These are phyloP conservation scores for Posidonia australis DNA, from an alignment of 106 monocot species.

Conservation along the genomic window DNA sequence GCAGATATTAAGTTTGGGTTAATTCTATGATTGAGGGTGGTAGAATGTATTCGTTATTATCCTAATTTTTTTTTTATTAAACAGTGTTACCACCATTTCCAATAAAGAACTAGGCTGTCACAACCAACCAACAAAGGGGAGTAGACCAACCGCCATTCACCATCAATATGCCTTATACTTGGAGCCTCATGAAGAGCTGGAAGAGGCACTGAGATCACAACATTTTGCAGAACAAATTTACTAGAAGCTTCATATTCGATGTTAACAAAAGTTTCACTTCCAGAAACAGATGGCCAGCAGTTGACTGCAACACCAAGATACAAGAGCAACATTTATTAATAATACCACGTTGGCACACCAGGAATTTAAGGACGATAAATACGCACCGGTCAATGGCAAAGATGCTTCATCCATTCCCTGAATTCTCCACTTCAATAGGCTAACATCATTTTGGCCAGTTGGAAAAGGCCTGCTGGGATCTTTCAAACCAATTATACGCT, in stretches of 20 bases:
- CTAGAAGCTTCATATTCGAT: constrained; percentile 94
- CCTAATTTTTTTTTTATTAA: no score
- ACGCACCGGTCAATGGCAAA: constrained; percentile 81
- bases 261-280: constrained; percentile 93
- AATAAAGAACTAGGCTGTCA: no score
- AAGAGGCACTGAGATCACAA: constrained; percentile 81
- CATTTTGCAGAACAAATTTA: constrained; percentile 82
- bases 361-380: no score
- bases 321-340: no score
- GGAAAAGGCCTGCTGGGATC: constrained; percentile 94
- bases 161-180: constrained; percentile 84
- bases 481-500: constrained; percentile 70
- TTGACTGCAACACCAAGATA: constrained; percentile 44
- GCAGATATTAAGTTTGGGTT: no score
- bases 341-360: constrained; percentile 39
- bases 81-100: no score
- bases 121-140: no score
- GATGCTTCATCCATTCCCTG: constrained; percentile 81
- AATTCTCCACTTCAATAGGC: constrained; percentile 95
- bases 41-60: no score
- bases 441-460: constrained; percentile 83
- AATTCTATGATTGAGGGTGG: no score
- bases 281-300: constrained; percentile 96
- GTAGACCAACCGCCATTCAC: constrained; percentile 88
- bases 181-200: constrained; percentile 80